phyloP scores from a whole-genome alignment of 2,329 filamentous ascomycete species.

The Aspergillus fumigatus region DNA sequence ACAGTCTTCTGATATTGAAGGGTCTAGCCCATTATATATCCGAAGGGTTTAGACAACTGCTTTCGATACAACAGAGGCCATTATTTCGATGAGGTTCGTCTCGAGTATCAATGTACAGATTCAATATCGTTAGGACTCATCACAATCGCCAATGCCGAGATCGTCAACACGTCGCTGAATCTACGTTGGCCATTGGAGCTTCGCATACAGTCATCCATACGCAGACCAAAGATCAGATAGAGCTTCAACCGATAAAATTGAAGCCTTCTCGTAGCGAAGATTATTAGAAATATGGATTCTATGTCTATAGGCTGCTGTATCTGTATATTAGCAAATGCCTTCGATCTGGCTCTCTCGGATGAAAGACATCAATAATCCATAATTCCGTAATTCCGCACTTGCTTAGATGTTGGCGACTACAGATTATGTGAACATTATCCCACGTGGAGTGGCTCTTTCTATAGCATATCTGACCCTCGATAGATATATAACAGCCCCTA shows the following conservation, averaged over 20 bases:
- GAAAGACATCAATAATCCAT: background rate
- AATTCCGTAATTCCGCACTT: background rate
- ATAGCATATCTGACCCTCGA: background rate
- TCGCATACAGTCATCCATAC: too few species aligned
- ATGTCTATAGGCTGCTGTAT: background rate
- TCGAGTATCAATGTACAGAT: background rate
- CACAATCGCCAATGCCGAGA: background rate
- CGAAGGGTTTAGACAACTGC: too few species aligned
- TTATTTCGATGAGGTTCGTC: background rate
- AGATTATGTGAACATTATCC: background rate
- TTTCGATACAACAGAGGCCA: background rate
- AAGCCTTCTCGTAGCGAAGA: too few species aligned
- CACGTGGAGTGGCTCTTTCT: background rate
- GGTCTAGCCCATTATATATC: too few species aligned
- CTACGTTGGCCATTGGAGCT: background rate
- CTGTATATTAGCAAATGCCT: background rate
- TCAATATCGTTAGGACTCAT: too few species aligned
- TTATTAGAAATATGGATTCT: background rate
- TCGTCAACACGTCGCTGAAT: background rate
- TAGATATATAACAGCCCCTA: background rate
- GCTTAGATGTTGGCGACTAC: background rate
- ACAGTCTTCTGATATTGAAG: too few species aligned
- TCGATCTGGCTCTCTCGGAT: background rate
- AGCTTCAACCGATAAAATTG: too few species aligned
- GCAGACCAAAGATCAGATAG: too few species aligned